Evolutionary conservation across 768 basidiomycete genomes (phyloP).

Genomic region (Podaxis mareebaensis): DNA sequence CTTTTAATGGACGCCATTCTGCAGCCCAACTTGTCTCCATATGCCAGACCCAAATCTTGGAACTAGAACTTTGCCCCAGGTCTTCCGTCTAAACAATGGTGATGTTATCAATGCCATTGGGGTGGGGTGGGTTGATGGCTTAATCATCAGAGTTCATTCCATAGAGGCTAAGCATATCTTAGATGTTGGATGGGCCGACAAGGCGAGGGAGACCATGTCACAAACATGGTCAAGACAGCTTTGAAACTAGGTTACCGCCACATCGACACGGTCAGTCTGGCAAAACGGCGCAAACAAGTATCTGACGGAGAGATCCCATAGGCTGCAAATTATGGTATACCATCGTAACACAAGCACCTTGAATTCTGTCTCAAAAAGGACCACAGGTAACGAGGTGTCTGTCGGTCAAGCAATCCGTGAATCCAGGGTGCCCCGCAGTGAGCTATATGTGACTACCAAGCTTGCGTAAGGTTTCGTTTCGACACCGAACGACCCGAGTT

Average conservation of each 20-base stretch:
- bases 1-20: not conserved
- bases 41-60: not conserved
- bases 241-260: conserved; percentile 34
- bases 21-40: not conserved
- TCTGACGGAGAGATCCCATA: not conserved
- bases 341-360: conserved; percentile 12
- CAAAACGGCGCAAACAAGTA: conserved; percentile 3
- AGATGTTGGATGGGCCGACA: conserved; percentile 34
- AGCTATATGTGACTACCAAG: conserved; percentile 44
- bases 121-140: conserved; percentile 24
- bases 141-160: not conserved
- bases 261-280: conserved; percentile 30
- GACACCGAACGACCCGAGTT: conserved; percentile 23
- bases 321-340: conserved; percentile 16
- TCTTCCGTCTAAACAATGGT: conserved; percentile 28
- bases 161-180: not conserved
- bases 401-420: conserved; percentile 40
- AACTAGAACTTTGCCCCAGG: not conserved
- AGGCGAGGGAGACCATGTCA: conserved; percentile 27
- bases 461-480: conserved; percentile 28
- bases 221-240: conserved; percentile 24
- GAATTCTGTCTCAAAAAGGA: not conserved
- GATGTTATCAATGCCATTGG: conserved; percentile 26
- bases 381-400: conserved; percentile 32
- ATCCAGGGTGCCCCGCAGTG: conserved; percentile 38